Evolutionary conservation across 306 rosid genomes (phyloP), one percentile per base, ranked within the genome.

Genomic region (Gynostemma pentaphyllum): DNA sequence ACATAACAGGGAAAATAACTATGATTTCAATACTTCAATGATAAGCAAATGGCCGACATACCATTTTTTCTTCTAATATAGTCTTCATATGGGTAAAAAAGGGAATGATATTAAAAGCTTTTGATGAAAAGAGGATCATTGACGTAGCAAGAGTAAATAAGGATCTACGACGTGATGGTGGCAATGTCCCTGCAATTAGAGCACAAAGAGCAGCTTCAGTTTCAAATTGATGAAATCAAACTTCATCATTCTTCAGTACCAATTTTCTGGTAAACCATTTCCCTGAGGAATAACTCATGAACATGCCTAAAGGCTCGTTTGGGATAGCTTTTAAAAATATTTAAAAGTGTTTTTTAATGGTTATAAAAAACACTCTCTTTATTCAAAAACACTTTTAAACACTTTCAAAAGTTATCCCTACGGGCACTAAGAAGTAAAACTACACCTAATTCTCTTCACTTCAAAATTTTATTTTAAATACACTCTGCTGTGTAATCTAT

Each of bases 151-250:
- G 72, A 72, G 83, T 75, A 78, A 80, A 81, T 24, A 94, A 82
- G 61, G 97, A 94, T 76, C 99, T 79, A 36, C 89, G 78, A 4
- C 90, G 87, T 12, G 97, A 94, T 48, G 99, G 87, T 60, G 90
- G 87, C 72, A 94, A 47, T 47, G 75, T n/a, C 66, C 94, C 99
- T 88, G 83, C 62, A 79, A 68, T 21, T 72, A 42, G 70, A 70
- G 16, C 44, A 65, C 46, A 65, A 70, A 69, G 37, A 62, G 45
- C 46, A 23, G 28, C 48, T 30, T 62, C 45, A 71, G 67, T 56
- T 65, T 55, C 75, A 70, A 56, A 56, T 34, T 34, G 28, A 18
- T 32, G 63, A 56, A 59, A 19, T 37, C 47, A 21, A 59, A 18
- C 47, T 9, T 59, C 18, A 12, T 9, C 5, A 57, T 23, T 19